Percentiles rank a stretch among this genome's conserved stretches.
phyloP scores from a whole-genome alignment of 371 early-diverging fungal genomes.

The Nematocida sp. region DNA sequence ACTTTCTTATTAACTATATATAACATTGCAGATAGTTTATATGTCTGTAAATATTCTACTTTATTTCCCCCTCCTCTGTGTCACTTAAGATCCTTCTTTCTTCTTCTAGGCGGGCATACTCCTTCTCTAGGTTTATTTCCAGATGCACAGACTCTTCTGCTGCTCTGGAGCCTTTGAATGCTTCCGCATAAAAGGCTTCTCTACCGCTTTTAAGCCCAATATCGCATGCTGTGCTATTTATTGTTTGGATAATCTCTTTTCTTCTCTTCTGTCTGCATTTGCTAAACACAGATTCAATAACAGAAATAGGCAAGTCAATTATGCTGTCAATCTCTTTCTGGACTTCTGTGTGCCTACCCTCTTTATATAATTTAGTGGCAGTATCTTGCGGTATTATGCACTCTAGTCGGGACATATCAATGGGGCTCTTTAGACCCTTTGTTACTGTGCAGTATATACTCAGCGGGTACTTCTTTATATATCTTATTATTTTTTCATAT shows the following conservation, averaged over 20 bases:
- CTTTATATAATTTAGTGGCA: not conserved
- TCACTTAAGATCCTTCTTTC: slow-evolving; percentile 5
- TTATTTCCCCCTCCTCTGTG: slow-evolving; percentile 27
- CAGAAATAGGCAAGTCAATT: not conserved
- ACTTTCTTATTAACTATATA: no score
- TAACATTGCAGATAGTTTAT: no score
- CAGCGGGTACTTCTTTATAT: slow-evolving; percentile 1
- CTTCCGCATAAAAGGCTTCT: not conserved
- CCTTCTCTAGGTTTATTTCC: not conserved
- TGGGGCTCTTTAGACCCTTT: not conserved
- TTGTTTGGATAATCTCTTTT: not conserved
- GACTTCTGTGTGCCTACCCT: not conserved
- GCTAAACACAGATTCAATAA: not conserved
- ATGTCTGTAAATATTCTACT: not conserved
- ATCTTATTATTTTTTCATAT: not conserved
- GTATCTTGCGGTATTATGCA: not conserved
- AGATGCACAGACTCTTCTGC: not conserved
- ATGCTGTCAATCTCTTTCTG: not conserved
- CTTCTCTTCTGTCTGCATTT: not conserved
- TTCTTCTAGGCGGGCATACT: not conserved
- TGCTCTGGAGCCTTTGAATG: not conserved
- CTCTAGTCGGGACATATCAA: not conserved
- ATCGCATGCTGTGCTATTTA: not conserved
- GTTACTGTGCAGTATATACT: slow-evolving; percentile 11
- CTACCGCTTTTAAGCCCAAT: not conserved